Base-by-base conservation (phyloP, 306 rosid genomes). In the Styphnolobium japonicum region DNA sequence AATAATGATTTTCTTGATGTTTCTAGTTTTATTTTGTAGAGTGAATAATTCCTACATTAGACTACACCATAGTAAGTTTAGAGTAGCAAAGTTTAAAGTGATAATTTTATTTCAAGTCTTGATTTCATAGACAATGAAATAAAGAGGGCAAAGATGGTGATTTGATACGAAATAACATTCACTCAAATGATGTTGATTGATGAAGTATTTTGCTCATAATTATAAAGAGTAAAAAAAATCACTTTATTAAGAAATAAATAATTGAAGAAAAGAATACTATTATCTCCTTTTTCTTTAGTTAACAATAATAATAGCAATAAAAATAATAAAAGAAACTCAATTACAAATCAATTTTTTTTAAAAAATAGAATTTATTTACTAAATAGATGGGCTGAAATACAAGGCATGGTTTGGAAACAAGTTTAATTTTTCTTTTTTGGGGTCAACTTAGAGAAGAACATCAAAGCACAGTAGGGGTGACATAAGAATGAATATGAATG, bases 361-460 rank as follows among this genome's bases (percentile, higher is more conserved):
- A 10, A 61, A 6, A 10, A 4, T 23, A 12, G 8, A 21, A 76
- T 10, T 55, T 23, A 14, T 16, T 58, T 2, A 68, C 19, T 49
- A 27, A 81, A 70, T 58, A 71, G 45, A 31, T 12, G 62, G 15
- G 46, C 23, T 56, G 5, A 21, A 51, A 40, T 21, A 40, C 5
- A 46, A 61, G 48, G 40, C 25, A 29, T 62, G 31, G 76, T 40
- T 27, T 63, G 73, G 62, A 73, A 73, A 27, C 40, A 52, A 53
- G 75, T 77, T 16, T 34, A 48, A 64, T 53, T 19, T 53, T 27
- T 45, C 71, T 33, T 53, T 73, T 39, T 55, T n/a, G n/a, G n/a
- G n/a, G 85, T 77, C 74, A 65, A 81, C 74, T 16, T 6, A 40
- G 48, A 55, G 53, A 72, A 71, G 70, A 77, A 39, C 62, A 76